Conservation (phyloP, 495 filamentous ascomycete genomes). For the Beverwykella pulmonaria region DNA sequence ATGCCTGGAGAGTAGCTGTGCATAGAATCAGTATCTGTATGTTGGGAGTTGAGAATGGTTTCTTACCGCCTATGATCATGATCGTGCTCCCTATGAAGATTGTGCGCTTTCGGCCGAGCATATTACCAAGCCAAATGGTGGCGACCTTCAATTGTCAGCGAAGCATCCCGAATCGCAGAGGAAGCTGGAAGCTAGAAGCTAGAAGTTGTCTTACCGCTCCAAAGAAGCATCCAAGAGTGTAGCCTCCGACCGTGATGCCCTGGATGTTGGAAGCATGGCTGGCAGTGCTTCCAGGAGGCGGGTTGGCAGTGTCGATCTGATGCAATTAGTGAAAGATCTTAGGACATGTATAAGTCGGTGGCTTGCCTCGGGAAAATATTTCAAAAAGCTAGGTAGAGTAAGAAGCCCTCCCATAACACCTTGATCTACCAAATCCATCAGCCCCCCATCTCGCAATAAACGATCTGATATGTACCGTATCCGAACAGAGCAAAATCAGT, state of each 20-base stretch:
- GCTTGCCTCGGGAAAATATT: constrained; percentile 34
- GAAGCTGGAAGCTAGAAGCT: no score
- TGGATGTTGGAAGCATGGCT: constrained; percentile 43
- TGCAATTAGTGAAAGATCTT: not conserved
- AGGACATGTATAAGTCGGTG: not conserved
- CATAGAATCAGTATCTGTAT: not conserved
- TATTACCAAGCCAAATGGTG: constrained; percentile 71
- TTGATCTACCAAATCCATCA: constrained; percentile 25
- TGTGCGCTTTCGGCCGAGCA: constrained; percentile 68
- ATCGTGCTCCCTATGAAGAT: constrained; percentile 72
- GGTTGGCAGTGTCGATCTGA: constrained; percentile 39
- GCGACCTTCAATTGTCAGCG: constrained; percentile 44
- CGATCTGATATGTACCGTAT: constrained; percentile 32
- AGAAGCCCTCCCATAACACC: constrained; percentile 46
- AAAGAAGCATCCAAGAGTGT: constrained; percentile 75
- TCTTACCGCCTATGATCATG: constrained; percentile 67
- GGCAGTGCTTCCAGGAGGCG: constrained; percentile 33
- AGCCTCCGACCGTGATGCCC: constrained; percentile 61
- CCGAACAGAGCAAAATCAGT: constrained; percentile 61
- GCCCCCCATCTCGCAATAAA: not conserved
- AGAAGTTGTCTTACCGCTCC: constrained; percentile 54
- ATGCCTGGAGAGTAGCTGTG: constrained; percentile 61
- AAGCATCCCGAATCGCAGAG: no score
- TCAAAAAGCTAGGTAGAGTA: constrained; percentile 39
- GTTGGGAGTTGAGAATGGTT: not conserved